Evolutionary conservation across 768 basidiomycete species (phyloP).

Genomic region (Lactarius sp.): DNA sequence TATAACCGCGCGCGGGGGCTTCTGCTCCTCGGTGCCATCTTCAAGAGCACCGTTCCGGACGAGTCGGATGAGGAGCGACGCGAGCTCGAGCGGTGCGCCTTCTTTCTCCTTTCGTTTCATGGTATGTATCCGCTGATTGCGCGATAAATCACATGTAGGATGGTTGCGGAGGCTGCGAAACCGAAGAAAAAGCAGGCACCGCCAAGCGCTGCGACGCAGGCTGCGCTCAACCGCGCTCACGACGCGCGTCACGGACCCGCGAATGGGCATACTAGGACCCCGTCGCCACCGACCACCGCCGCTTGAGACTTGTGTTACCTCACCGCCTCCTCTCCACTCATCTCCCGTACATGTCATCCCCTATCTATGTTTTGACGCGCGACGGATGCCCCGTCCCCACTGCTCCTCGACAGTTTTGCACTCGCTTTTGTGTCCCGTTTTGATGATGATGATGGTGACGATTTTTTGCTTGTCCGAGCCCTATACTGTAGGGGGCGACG

Average conservation of each 20-base stretch:
- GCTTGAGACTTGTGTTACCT: background rate
- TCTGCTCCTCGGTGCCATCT: slow-evolving; percentile 84
- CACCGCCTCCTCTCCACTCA: background rate
- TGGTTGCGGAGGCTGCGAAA: slow-evolving; percentile 86
- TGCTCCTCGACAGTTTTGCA: no score
- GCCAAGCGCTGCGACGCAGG: slow-evolving; percentile 11
- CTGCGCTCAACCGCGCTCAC: slow-evolving; percentile 13
- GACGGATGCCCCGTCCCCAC: no score
- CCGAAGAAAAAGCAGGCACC: slow-evolving; percentile 39
- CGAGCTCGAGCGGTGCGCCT: slow-evolving; percentile 80
- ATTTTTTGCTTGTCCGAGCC: no score
- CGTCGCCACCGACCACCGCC: background rate
- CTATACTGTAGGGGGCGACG: no score
- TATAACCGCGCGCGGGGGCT: slow-evolving; percentile 84
- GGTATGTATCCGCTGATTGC: background rate
- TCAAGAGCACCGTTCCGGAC: slow-evolving; percentile 80
- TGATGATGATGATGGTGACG: no score
- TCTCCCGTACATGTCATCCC: no score
- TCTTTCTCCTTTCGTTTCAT: background rate
- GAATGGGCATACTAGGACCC: slow-evolving; percentile 2
- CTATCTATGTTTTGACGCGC: no score
- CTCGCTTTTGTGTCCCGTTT: no score
- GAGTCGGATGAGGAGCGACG: slow-evolving; percentile 91
- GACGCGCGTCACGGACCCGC: background rate
- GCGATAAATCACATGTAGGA: slow-evolving; percentile 37